Conservation (phyloP, 495 filamentous ascomycete genomes). For the Monascus purpureus region DNA sequence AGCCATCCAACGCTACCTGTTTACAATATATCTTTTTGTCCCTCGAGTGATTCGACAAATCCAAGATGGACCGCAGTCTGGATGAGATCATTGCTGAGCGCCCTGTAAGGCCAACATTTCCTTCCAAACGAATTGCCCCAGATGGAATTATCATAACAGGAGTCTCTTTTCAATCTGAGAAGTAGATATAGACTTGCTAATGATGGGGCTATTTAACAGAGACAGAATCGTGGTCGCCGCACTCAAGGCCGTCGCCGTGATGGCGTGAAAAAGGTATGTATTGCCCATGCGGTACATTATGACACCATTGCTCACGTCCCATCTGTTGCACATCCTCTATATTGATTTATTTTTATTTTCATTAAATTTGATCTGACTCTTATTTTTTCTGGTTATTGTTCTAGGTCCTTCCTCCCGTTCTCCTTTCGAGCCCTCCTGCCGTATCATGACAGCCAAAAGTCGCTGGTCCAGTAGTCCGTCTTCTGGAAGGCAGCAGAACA, state of each 20-base stretch:
- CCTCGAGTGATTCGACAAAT: too few species aligned
- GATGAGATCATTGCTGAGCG: constrained; percentile 78
- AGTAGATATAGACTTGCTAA: too few species aligned
- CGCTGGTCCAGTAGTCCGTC: constrained; percentile 21
- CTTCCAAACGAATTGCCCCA: neutral
- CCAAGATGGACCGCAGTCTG: constrained; percentile 62
- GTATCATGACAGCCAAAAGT: constrained; percentile 23
- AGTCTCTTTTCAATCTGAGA: neutral
- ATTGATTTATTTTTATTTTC: too few species aligned
- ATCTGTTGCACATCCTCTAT: too few species aligned
- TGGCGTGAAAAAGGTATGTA: constrained; percentile 67
- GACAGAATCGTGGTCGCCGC: constrained; percentile 35
- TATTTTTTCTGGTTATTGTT: too few species aligned
- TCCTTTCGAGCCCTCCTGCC: constrained; percentile 23
- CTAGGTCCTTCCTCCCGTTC: constrained; percentile 26
- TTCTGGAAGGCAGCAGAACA: constrained; percentile 19
- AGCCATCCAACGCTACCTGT: too few species aligned
- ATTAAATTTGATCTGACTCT: too few species aligned
- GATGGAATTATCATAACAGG: neutral
- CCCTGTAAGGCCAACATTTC: constrained; percentile 38
- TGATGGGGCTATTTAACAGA: constrained; percentile 8
- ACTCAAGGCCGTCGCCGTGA: constrained; percentile 54
- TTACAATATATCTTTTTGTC: too few species aligned
- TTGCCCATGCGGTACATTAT: too few species aligned
- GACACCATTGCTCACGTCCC: constrained; percentile 9